phyloP scores from a whole-genome alignment of 345 rosid genomes.

The Bruguiera parviflora region DNA sequence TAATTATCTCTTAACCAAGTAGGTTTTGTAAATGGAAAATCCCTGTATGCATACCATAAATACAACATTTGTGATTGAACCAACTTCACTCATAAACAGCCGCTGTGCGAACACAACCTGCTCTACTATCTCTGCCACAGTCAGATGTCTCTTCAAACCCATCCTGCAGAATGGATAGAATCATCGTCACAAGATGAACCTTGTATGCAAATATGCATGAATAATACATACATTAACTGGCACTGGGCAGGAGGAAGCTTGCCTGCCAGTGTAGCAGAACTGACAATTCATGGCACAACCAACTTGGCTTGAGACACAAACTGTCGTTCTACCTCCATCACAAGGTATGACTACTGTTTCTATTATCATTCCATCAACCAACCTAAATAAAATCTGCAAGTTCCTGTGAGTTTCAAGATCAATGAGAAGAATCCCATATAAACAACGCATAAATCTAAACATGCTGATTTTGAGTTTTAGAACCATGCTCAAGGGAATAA shows the following conservation, averaged over 20 bases:
- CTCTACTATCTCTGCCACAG: slow-evolving; percentile 84
- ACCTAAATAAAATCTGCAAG: slow-evolving; percentile 82
- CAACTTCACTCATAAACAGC: slow-evolving; percentile 56
- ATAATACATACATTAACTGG: slow-evolving; percentile 1
- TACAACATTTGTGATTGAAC: slow-evolving; percentile 77
- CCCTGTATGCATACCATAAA: slow-evolving; percentile 65
- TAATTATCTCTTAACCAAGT: not conserved
- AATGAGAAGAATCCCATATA: slow-evolving; percentile 54
- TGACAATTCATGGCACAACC: slow-evolving; percentile 98
- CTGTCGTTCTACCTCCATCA: slow-evolving; percentile 76
- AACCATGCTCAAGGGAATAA: not conserved
- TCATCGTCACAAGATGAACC: slow-evolving; percentile 8
- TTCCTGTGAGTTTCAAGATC: slow-evolving; percentile 64
- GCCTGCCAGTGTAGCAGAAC: slow-evolving; percentile 93
- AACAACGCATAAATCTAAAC: slow-evolving; percentile 4
- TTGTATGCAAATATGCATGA: not conserved
- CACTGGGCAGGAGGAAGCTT: slow-evolving; percentile 12
- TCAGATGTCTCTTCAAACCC: slow-evolving; percentile 86
- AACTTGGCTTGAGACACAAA: slow-evolving; percentile 92
- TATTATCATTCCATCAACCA: slow-evolving; percentile 73
- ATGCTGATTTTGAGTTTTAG: not conserved
- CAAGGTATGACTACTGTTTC: slow-evolving; percentile 92
- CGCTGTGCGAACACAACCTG: slow-evolving; percentile 78
- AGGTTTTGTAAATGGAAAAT: not conserved
- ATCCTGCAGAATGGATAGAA: slow-evolving; percentile 42